Evolutionary conservation across 176 grass and related monocot species (phyloP).

Genomic region (Urochloa ruziziensis): DNA sequence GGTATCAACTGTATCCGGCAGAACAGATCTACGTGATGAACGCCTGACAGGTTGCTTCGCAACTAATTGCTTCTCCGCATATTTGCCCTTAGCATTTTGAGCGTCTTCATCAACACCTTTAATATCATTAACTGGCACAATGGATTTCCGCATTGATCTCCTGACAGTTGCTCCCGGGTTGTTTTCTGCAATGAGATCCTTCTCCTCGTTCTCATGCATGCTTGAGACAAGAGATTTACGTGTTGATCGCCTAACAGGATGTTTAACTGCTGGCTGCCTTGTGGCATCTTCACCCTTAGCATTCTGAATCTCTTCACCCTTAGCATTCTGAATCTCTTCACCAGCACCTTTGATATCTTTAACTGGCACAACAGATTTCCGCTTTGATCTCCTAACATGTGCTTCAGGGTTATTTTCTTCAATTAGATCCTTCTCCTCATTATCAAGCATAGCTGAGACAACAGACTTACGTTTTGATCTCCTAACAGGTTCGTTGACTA

Average conservation of each 20-base stretch:
- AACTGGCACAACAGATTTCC: background rate
- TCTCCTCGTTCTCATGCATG: constrained; percentile 9
- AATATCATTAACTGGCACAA: background rate
- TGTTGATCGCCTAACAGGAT: constrained; percentile 14
- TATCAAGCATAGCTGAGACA: background rate
- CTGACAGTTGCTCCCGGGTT: background rate
- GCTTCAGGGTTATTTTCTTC: constrained; percentile 7
- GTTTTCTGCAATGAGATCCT: constrained; percentile 1
- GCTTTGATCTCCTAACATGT: background rate
- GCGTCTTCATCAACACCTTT: background rate
- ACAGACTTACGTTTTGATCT: constrained; percentile 6
- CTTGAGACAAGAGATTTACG: constrained; percentile 10
- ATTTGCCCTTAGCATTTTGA: background rate
- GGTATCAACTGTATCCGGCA: background rate
- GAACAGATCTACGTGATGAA: constrained; percentile 23
- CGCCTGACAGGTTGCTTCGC: constrained; percentile 12
- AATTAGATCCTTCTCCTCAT: background rate
- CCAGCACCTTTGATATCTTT: background rate
- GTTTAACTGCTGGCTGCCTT: constrained; percentile 1
- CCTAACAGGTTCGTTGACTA: constrained; percentile 6
- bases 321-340: background rate
- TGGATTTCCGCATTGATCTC: background rate
- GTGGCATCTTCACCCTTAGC: background rate
- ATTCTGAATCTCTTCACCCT: background rate
- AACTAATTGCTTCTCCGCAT: background rate